Conservation (phyloP, 805 yeast species). For the Barnettozyma californica region DNA sequence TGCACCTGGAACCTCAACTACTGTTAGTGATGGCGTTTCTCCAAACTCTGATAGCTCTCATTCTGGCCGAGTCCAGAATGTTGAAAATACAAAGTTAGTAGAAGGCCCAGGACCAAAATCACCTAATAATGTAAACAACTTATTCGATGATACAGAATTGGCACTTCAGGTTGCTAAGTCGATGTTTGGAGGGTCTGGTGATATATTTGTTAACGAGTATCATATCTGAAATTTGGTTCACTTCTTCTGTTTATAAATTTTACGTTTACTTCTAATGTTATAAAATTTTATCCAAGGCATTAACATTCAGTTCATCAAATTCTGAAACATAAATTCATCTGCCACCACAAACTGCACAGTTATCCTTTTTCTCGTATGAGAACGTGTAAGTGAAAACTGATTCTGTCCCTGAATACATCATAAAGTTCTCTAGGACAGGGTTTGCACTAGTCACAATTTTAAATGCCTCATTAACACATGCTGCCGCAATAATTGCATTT, state of each 20-base stretch:
- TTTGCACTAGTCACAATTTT: slow-evolving; percentile 69
- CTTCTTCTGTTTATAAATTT: background rate
- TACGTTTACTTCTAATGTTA: too few relatives aligned
- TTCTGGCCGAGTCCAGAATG: background rate
- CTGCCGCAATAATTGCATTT: slow-evolving; percentile 85
- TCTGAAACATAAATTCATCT: slow-evolving; percentile 6
- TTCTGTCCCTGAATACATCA: slow-evolving; percentile 82
- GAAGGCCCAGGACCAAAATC: background rate
- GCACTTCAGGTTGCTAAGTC: slow-evolving; percentile 25
- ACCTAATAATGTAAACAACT: background rate
- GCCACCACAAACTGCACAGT: slow-evolving; percentile 77
- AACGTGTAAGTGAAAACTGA: slow-evolving; percentile 75
- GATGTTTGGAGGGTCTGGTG: slow-evolving; percentile 22
- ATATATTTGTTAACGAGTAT: background rate
- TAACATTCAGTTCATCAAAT: background rate
- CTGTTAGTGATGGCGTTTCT: slow-evolving; percentile 5
- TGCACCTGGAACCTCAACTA: slow-evolving; percentile 3
- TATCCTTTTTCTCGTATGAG: slow-evolving; percentile 49
- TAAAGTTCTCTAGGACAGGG: slow-evolving; percentile 66
- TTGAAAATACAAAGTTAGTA: background rate
- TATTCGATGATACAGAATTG: slow-evolving; percentile 16
- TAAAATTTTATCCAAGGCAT: background rate
- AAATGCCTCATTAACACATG: slow-evolving; percentile 82
- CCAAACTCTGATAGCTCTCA: slow-evolving; percentile 5
- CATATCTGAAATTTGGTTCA: background rate